phyloP scores from a whole-genome alignment of 352 stramenopile species.

The Pythium volutum region DNA sequence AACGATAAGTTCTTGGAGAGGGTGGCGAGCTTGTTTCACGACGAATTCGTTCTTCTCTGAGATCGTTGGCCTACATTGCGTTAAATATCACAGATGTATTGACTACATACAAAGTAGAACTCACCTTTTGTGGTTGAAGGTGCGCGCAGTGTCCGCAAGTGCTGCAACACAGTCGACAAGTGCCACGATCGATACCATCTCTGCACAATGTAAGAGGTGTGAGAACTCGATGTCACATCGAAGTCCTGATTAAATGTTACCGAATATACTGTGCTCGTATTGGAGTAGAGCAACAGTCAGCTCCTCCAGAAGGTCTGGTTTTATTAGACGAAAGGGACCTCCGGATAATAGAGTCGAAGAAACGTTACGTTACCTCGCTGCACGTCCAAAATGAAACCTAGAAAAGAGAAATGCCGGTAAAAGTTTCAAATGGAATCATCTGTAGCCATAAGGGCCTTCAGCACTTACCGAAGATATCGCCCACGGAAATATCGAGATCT shows the following conservation, averaged over 20 bases:
- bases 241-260: conserved; percentile 25
- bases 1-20: conserved; percentile 81
- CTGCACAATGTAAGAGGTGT: conserved; percentile 28
- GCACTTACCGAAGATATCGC: conserved; percentile 71
- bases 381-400: conserved; percentile 78
- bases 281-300: conserved; percentile 65
- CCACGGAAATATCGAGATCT: conserved; percentile 76
- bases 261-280: conserved; percentile 68
- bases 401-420: neutral
- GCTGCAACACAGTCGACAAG: conserved; percentile 72
- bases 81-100: neutral
- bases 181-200: conserved; percentile 65
- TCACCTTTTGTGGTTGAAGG: conserved; percentile 78
- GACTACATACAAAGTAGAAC: neutral
- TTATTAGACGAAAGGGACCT: neutral
- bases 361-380: conserved; percentile 50
- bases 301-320: conserved; percentile 70
- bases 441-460: neutral
- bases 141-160: conserved; percentile 55
- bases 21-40: conserved; percentile 63
- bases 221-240: neutral
- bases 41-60: conserved; percentile 45
- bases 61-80: conserved; percentile 43
- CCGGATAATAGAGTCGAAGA: neutral
- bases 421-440: neutral